Evolutionary conservation across 768 basidiomycete genomes (phyloP), one percentile per base, ranked within the genome.

Genomic region (Tricholoma bakamatsutake): DNA sequence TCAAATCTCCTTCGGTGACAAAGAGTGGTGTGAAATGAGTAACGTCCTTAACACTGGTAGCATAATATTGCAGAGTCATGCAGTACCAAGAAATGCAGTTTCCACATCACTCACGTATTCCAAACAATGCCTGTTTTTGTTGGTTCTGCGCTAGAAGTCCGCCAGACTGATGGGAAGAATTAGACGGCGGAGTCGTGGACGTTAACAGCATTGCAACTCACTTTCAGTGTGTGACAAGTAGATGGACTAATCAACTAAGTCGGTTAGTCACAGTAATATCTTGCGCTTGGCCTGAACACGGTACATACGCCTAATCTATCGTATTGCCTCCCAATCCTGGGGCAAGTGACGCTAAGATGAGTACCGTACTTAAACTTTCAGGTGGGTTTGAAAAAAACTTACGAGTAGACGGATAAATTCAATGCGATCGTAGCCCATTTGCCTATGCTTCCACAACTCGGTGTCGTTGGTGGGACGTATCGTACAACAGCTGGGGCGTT

Each of bases 71-170:
- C 18, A 35, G 21, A n/a, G 24, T 27, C 1, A 50, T 58, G 34
- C n/a, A n/a, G n/a, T 11, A 13, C 13, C 43, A 11, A 61, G 57
- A 50, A 57, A 59, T 45, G 24, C 61, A 61, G 3, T 13, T 34
- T 52, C 28, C 1, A 57, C 59, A 18, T 58, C 57, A 12, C 55
- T 59, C 66, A 61, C 73, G 71, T 80, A n/a, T 77, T 85, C 84
- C 84, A 86, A 31, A 82, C 77, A 55, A 85, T 86, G 1, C 83
- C 85, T 2, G 76, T 73, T 27, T 57, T 62, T 0, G 78, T 81
- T 0, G 84, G 85, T 62, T 86, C 84, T 0, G 85, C 80, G 39
- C 83, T 85, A 2, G 82, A 84, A 30, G 79, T 83, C 10, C 85
- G 75, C 84, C 84, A 86, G 50, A 86, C 84, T 84, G 15, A 53